Evolutionary conservation across 371 early-diverging fungal species (phyloP), one percentile per base, ranked within the genome.

Genomic region (Mucor velutinosus): DNA sequence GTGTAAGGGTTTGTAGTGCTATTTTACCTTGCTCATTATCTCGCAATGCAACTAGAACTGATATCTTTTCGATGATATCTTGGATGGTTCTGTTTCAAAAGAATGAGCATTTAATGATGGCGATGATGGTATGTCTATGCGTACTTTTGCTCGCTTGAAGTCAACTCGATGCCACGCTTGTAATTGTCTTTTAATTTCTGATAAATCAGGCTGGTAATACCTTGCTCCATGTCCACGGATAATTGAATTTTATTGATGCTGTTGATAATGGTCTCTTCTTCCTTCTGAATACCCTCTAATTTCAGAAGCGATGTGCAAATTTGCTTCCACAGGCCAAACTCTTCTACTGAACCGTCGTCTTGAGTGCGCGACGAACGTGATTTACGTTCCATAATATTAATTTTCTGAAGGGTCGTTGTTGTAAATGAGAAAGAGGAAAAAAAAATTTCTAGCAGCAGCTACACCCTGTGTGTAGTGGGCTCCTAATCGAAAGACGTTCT

Each of bases 11-110:
- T 19, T 23, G 7, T 21, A 14, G 33, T 15, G 15, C 30, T 32
- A 25, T 11, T 23, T 27, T 51, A 43, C 57, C 61, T 73, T 82
- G 80, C 49, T 84, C 86, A 39, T 78, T 76, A 65, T 87, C 81
- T 62, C 86, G 78, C 49, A 88, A 58, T 12, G 81, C 84, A 51
- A 87, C 68, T 51, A 88, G 64, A 4, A 87, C 79, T 25, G 80
- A 76, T 45, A 86, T 56, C 62, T 84, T 83, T 47, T 87, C 88
- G 30, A 86, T 77, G 39, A 83, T 77, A 71, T 85, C 85, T 39
- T 74, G 77, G 37, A 86, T 85, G 23, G 78, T 79, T 51, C 87
- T 87, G 55, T 43, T 43, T 78, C 37, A 72, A 74, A 30, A 47
- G 47, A 45, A 61, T 32, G 41, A 45, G 43, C 32, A 29, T 5